Percentiles rank a stretch among this genome's conserved stretches.
phyloP scores from a whole-genome alignment of 768 basidiomycete species.

The Strobilomyces echinocephalus region DNA sequence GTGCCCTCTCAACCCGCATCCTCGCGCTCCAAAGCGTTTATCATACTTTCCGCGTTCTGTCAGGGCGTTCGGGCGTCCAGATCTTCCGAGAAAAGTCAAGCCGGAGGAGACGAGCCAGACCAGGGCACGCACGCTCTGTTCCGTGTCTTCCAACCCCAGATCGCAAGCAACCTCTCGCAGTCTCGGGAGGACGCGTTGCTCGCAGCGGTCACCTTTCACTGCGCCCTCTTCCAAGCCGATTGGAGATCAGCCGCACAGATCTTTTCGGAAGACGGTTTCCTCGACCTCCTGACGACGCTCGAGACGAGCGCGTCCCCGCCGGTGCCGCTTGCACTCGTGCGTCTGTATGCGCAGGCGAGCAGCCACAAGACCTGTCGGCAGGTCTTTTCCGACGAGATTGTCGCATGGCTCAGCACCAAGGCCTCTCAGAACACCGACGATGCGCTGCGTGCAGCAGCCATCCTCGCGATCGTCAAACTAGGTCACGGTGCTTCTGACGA shows the following conservation, averaged over 20 bases:
- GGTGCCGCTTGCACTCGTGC: constrained; percentile 60
- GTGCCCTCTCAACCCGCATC: constrained; percentile 40
- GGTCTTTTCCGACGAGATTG: constrained; percentile 50
- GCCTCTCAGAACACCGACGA: constrained; percentile 44
- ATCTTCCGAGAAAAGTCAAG: constrained; percentile 31
- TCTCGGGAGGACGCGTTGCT: constrained; percentile 50
- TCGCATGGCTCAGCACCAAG: constrained; percentile 64
- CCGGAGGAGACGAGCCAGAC: constrained; percentile 38
- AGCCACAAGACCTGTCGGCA: constrained; percentile 70
- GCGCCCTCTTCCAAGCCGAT: constrained; percentile 84
- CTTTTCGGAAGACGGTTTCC: constrained; percentile 56
- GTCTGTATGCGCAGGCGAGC: constrained; percentile 69
- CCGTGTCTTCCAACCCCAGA: constrained; percentile 45
- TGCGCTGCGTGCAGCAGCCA: constrained; percentile 54
- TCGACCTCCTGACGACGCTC: constrained; percentile 58
- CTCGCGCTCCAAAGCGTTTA: constrained; percentile 63
- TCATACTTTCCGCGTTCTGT: constrained; percentile 64
- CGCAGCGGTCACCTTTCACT: constrained; percentile 58
- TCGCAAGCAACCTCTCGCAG: constrained; percentile 50
- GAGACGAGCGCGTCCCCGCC: constrained; percentile 53
- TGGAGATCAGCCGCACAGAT: constrained; percentile 60
- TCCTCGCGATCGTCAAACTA: constrained; percentile 76
- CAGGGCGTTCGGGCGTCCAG: constrained; percentile 47
- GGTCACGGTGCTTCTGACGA: constrained; percentile 53
- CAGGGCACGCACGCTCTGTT: constrained; percentile 47